Evolutionary conservation across 2,329 filamentous ascomycete genomes (phyloP), one percentile per base, ranked within the genome.

Genomic region (Ophiocordyceps australis): DNA sequence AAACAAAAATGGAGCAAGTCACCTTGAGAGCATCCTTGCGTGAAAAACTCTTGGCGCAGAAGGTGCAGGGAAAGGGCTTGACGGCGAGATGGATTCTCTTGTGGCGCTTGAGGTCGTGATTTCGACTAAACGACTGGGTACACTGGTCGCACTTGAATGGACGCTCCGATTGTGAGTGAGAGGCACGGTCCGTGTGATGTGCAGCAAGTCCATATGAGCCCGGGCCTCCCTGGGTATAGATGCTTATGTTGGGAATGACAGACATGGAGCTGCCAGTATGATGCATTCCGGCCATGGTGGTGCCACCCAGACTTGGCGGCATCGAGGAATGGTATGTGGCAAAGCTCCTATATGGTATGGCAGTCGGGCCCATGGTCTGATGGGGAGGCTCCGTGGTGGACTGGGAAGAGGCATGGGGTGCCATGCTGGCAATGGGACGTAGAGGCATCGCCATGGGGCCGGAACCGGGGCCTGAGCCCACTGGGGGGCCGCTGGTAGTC

Each of bases 1-100:
- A 7, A 11, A 10, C 14, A 19, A 5, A 7, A 7, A n/a, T 15
- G 10, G 12, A 12, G 25, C 15, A 26, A 34, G 69, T 40, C 57
- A 95, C 89, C 79, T 95, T 95, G 17, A 98, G 59, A 8, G 89
- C 89, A 50, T 95, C 89, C 47, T 95, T 95, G 31, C 89, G 66
- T 4, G 85, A 94, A 43, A 98, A 98, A 46, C 80, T 89, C 65
- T 95, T 95, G 33, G 92, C 83, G 46, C 89, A 98, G 42, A 77
- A 76, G 6, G 60, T 69, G 47, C 89, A 98, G 0, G 85, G 85
- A 48, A 86, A 95, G 0, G 89, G 89, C 59, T 98, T 98, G 21
- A 95, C 81, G 0, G 83, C 80, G 30, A 95, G 54, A 50, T 98
- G 89, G 31, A 95, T 95, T 25, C 83, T 62, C 59, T 93, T 93